Conservation (phyloP, 345 rosid genomes). For the Citrus mangshanensis region DNA sequence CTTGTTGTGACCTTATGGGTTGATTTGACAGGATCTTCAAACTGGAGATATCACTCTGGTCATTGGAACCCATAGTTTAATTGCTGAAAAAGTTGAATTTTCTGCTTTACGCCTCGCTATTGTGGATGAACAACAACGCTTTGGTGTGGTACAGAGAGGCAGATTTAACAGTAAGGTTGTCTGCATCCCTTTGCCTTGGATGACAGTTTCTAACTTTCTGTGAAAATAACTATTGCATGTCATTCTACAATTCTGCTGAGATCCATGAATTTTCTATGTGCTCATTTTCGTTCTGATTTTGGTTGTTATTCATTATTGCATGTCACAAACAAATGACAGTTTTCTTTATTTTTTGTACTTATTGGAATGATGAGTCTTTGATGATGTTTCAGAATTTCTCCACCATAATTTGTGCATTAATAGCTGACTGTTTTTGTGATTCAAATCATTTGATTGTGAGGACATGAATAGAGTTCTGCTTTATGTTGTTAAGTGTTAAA, state of each 20-base stretch:
- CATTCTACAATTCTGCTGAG: neutral
- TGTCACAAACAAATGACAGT: neutral
- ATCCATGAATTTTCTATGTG: neutral
- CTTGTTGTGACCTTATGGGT: slow-evolving; percentile 19
- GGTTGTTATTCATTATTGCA: neutral
- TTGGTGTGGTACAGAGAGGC: slow-evolving; percentile 99
- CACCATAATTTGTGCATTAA: neutral
- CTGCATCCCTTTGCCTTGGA: slow-evolving; percentile 13
- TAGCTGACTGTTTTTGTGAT: neutral
- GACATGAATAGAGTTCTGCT: neutral
- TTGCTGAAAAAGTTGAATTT: slow-evolving; percentile 83
- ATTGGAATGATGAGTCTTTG: neutral
- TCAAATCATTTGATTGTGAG: neutral
- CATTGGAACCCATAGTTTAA: slow-evolving; percentile 94
- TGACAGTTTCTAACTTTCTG: neutral
- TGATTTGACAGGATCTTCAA: slow-evolving; percentile 67
- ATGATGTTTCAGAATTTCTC: neutral
- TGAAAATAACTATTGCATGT: neutral
- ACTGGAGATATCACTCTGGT: slow-evolving; percentile 75
- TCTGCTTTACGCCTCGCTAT: slow-evolving; percentile 85
- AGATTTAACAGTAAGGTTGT: slow-evolving; percentile 92
- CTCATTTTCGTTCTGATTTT: neutral
- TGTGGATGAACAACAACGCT: slow-evolving; percentile 97
- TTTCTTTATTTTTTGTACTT: neutral
- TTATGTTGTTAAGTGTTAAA: neutral